Conservation (phyloP, 352 stramenopile genomes). For the Phytophthora cryptogea region DNA sequence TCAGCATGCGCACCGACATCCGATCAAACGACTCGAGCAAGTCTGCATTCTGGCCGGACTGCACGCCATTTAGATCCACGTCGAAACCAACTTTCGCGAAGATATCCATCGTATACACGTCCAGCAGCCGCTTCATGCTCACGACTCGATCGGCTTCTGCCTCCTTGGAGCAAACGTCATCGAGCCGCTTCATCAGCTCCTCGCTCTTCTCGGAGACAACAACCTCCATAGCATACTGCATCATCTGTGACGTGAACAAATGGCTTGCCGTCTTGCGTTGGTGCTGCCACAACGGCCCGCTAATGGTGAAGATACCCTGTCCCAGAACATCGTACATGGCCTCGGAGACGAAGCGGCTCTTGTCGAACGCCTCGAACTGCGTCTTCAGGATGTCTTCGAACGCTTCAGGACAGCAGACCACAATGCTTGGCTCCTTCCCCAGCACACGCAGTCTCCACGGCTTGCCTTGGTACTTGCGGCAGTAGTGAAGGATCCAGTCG, state of each 20-base stretch:
- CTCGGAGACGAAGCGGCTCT: constrained; percentile 47
- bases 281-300: constrained; percentile 67
- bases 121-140: constrained; percentile 57
- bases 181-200: constrained; percentile 43
- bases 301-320: constrained; percentile 74
- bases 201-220: constrained; percentile 47
- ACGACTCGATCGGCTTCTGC: constrained; percentile 25
- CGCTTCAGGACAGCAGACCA: constrained; percentile 47
- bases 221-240: constrained; percentile 63
- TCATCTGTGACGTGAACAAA: constrained; percentile 80
- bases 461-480: constrained; percentile 36
- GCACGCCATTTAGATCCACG: constrained; percentile 55
- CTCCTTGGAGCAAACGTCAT: constrained; percentile 15
- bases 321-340: constrained; percentile 74
- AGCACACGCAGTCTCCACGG: constrained; percentile 52
- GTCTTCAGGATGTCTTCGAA: constrained; percentile 69
- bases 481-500: constrained; percentile 63
- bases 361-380: constrained; percentile 81
- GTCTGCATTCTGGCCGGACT: constrained; percentile 39
- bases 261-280: constrained; percentile 91
- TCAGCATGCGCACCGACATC: constrained; percentile 34
- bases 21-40: constrained; percentile 44
- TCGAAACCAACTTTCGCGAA: constrained; percentile 80
- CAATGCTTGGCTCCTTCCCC: constrained; percentile 38
- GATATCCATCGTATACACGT: constrained; percentile 68